phyloP scores from a whole-genome alignment of 208 protist species.

The Wallacemonas sp. region DNA sequence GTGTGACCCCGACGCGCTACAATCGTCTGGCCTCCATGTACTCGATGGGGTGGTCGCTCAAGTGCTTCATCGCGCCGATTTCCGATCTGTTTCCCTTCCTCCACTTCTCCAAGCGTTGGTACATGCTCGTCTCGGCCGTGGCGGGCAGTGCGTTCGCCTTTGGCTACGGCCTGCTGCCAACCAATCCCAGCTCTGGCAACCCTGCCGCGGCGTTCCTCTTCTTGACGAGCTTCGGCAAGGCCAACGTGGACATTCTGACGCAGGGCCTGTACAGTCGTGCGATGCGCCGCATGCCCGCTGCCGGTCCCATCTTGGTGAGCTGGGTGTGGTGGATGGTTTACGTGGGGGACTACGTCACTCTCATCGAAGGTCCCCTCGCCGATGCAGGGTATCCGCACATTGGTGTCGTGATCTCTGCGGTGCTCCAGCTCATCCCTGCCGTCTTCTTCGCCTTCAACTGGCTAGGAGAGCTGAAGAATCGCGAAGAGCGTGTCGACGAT shows the following conservation, averaged over 20 bases:
- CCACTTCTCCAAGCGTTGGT: slow-evolving; percentile 37
- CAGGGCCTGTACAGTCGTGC: slow-evolving; percentile 38
- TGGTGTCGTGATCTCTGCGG: slow-evolving; percentile 52
- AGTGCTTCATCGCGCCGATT: slow-evolving; percentile 32
- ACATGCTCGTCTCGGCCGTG: slow-evolving; percentile 31
- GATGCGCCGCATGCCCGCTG: slow-evolving; percentile 13
- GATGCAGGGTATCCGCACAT: slow-evolving; percentile 44
- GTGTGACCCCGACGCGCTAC: slow-evolving; percentile 14
- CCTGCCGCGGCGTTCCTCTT: slow-evolving; percentile 27
- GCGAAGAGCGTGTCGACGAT: slow-evolving; percentile 50
- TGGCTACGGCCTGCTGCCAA: slow-evolving; percentile 23
- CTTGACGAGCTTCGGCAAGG: slow-evolving; percentile 29
- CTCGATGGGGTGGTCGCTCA: slow-evolving; percentile 40
- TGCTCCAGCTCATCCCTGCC: slow-evolving; percentile 44
- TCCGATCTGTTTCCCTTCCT: slow-evolving; percentile 32
- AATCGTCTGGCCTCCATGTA: slow-evolving; percentile 21
- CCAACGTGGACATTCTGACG: slow-evolving; percentile 35
- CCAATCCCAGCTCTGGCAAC: slow-evolving; percentile 13
- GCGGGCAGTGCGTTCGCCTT: slow-evolving; percentile 24
- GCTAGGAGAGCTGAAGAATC: slow-evolving; percentile 63
- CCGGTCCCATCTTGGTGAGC: slow-evolving; percentile 17
- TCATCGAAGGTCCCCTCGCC: slow-evolving; percentile 52
- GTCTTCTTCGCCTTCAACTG: slow-evolving; percentile 69
- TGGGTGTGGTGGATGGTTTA: slow-evolving; percentile 30
- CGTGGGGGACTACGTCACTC: slow-evolving; percentile 18